phyloP scores from a whole-genome alignment of 2,329 filamentous ascomycete species.

The Apiospora rasikravindrae region DNA sequence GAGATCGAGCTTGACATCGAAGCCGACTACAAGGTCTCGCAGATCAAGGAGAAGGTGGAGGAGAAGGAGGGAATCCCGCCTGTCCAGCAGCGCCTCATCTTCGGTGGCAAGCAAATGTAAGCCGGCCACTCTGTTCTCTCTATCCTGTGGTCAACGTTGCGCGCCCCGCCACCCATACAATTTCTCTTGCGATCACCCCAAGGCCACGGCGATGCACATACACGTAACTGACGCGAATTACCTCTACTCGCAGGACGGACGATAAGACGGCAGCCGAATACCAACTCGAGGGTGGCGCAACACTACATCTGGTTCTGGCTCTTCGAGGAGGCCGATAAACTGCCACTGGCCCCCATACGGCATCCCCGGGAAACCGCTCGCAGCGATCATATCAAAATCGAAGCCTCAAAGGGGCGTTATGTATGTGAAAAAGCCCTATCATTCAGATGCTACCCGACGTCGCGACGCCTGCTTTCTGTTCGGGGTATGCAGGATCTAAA shows the following conservation, averaged over 20 bases:
- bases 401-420: not conserved
- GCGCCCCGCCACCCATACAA: not conserved
- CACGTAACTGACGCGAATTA: not conserved
- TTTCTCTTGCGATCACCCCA: not conserved
- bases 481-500: not conserved
- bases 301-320: slow-evolving; percentile 92
- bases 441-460: not conserved
- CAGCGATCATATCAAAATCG: too few species aligned
- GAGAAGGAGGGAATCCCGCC: slow-evolving; percentile 99
- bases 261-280: slow-evolving; percentile 94
- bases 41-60: slow-evolving; percentile 99
- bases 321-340: slow-evolving; percentile 73
- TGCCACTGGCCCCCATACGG: slow-evolving; percentile 17
- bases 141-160: not conserved
- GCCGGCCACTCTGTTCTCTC: not conserved
- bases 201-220: not conserved
- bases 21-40: slow-evolving; percentile 87
- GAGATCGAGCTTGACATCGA: slow-evolving; percentile 99
- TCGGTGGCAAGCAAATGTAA: slow-evolving; percentile 96
- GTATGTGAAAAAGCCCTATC: not conserved
- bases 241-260: slow-evolving; percentile 70
- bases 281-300: slow-evolving; percentile 87
- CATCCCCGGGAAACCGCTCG: not conserved
- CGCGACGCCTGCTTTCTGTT: not conserved
- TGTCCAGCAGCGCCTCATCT: slow-evolving; percentile 95